Evolutionary conservation across 768 basidiomycete genomes (phyloP), one percentile per base, ranked within the genome.

Genomic region (Lactifluus rugatus): DNA sequence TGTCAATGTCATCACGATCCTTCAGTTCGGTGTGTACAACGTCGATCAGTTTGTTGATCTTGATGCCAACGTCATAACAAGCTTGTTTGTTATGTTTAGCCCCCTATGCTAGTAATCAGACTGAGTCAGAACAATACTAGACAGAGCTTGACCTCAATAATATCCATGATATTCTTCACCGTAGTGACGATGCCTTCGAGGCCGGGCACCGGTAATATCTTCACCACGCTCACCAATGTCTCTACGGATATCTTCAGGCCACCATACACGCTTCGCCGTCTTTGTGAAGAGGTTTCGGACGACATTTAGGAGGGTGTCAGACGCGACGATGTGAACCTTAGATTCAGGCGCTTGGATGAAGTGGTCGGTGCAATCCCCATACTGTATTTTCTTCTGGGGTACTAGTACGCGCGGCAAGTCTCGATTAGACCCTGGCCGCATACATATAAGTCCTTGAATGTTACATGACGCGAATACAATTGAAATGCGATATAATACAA

Each of bases 71-170:
- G 13, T 54, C 48, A 19, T 62, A 62, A 36, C 61, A 62, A 26
- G 51, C 57, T 53, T 62, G 57, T 14, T 62, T 62, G 28, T 62
- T 62, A 36, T 62, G 61, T 32, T 62, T 62, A 25, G 57, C 48
- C 13, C 52, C 48, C 61, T 62, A 21, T 10, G 17, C 11, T 26
- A 45, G 6, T 19, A 9, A 46, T 55, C 36, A 55, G 36, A 31
- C 25, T 34, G 45, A 13, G 8, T 46, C 32, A 32, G 9, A 25
- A 21, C 9, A 17, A 7, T 26, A 32, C 2, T 14, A 23, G 34
- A 50, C 17, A 31, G 16, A 2, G 34, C 7, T 47, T 32, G 11
- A 55, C 58, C 53, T 60, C 58, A 1, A 60, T 48, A 7, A 23
- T 55, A 5, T 60, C 58, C 48, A 55, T 55, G 42, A 60, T 55